Base-by-base conservation (phyloP, 805 yeast species). In the Sugiyamaella boreocaroliniensis region DNA sequence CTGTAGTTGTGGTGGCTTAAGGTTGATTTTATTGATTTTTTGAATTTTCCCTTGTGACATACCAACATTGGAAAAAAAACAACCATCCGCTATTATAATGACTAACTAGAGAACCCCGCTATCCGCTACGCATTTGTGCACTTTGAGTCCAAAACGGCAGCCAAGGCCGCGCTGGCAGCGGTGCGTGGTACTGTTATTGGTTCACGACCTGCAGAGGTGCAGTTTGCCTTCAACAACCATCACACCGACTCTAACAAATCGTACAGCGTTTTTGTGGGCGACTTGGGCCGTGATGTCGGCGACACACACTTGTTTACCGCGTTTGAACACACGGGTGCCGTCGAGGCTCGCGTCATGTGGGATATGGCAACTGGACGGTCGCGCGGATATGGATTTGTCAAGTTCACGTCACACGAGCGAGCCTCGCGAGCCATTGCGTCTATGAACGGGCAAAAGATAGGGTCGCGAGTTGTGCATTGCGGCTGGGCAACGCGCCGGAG, bases 281-380 rank as follows among this genome's bases (percentile, higher is more conserved):
- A 89, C 66, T 76, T 89, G 60, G 81, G 88, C 41, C 76, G 85
- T 7, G 95, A 89, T 62, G 83, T 89, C 40, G 83, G 86, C 64
- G 96, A 89, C 68, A 95, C 85, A 58, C 65, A 79, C 15, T 75
- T 89, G 56, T 74, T 74, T 49, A 70, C 68, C 44, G 74, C 85
- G 11, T 89, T 89, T 64, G 60, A 72, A 4, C 71, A 73, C 52
- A 85, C 78, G 66, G 72, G 74, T 15, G 77, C 89, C 1, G 71
- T 80, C 46, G 93, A 86, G 67, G 96, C 95, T 11, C 89, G 89
- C 61, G 96, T 89, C 32, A 89, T 89, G 96, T 89, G 97, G 96
- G 96, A 89, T 67, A 87, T 88, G 95, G 90, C 86, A 67, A 85
- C 93, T 22, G 93, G 95, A 43, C 76, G 96, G 65, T 87, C 95